Evolutionary conservation across 257 asterid genomes (phyloP), one percentile per base, ranked within the genome.

Genomic region (Linderniella brevidens): DNA sequence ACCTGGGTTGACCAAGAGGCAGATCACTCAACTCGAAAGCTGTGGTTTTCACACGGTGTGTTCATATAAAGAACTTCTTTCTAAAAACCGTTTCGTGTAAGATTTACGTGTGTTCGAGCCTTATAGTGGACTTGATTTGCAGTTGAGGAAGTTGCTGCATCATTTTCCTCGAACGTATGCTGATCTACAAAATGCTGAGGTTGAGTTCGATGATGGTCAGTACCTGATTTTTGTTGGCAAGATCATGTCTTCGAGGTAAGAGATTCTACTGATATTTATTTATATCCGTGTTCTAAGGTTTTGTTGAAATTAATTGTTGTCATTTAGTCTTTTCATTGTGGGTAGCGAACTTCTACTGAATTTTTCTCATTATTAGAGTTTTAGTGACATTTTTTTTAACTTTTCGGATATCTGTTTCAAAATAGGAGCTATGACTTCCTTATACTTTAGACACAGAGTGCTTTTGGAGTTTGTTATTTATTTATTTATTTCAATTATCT

Each of bases 161-260:
- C 95, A 84, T 66, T 88, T 84, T 71, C 95, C 98, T 55, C 93
- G 98, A 62, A 76, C 94, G 14, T 88, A 88, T 69, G 98, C 77
- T 53, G 93, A 84, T 74, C 68, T 84, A 49, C 94, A 74, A 60
- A 88, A 80, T 70, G 90, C 94, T 41, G 84, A 80, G 65, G 69
- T 76, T 64, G 86, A 74, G 61, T 78, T 88, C 59, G 82, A 64
- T 46, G 94, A 88, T 59, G 98, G 98, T 35, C 84, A 74, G 58
- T 88, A 84, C 76, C 58, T 78, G 68, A 80, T 80, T 20, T 88
- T 84, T 67, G 70, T 84, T 55, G 98, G 98, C 50, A 73, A 72
- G 67, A 61, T 88, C 61, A 55, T 56, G 54, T 84, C 94, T 46
- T 88, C 95, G 45, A 84, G 87, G 98, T 87, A 52, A 46, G 3